phyloP scores from a whole-genome alignment of 208 protist species.

The Phytomonas serpens region DNA sequence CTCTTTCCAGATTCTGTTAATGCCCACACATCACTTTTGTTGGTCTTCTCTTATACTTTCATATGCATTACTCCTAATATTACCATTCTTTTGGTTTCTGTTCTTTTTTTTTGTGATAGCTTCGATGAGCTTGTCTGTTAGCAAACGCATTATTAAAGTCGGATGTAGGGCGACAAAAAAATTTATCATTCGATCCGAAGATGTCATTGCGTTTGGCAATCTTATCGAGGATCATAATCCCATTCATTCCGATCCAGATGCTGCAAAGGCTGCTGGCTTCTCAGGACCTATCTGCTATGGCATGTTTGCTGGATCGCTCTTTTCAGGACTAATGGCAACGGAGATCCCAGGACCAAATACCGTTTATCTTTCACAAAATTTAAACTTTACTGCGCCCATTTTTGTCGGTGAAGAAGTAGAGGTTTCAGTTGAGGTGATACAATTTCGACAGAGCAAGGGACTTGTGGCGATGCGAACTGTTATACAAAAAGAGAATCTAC shows the following conservation, averaged over 20 bases:
- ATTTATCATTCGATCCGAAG: conserved; percentile 34
- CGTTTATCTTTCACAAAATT: conserved; percentile 80
- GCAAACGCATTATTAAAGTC: conserved; percentile 45
- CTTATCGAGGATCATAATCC: conserved; percentile 81
- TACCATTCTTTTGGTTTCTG: conserved; percentile 11
- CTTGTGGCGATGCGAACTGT: conserved; percentile 68
- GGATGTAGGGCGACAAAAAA: conserved; percentile 40
- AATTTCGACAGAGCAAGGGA: conserved; percentile 52
- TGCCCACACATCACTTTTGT: background rate
- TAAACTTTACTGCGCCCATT: conserved; percentile 63
- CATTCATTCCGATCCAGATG: conserved; percentile 57
- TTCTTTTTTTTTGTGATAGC: background rate
- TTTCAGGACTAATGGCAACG: conserved; percentile 78
- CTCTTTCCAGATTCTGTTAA: background rate
- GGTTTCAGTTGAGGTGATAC: conserved; percentile 48
- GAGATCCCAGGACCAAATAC: conserved; percentile 76
- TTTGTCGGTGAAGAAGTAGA: conserved; percentile 78
- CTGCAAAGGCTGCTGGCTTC: conserved; percentile 74
- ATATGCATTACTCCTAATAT: conserved; percentile 8
- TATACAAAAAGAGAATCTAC: conserved; percentile 39
- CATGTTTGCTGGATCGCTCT: conserved; percentile 75
- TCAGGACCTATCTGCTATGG: conserved; percentile 69
- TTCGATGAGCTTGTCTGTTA: background rate
- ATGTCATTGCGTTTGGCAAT: conserved; percentile 62
- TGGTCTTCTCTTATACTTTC: background rate